Percentiles rank a stretch among this genome's conserved stretches.
Evolutionary conservation across 192 early-diverging fungal genomes (phyloP).

Genomic region (Coemansia sp.): DNA sequence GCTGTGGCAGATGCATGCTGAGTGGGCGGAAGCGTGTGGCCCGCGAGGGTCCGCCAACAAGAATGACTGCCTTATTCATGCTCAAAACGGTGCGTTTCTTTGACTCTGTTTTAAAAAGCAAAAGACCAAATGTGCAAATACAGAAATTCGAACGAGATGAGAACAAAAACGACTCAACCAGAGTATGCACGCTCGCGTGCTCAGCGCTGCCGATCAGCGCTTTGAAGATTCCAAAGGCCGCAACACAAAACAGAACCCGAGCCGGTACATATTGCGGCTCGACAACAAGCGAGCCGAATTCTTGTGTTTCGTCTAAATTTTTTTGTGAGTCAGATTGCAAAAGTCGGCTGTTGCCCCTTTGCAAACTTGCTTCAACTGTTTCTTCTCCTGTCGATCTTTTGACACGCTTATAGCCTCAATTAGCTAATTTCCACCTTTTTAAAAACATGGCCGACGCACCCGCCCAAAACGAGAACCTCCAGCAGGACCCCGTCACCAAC

Average conservation of each 20-base stretch:
- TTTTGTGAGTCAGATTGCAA: conserved; percentile 6
- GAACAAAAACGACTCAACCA: background rate
- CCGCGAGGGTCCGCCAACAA: conserved; percentile 96
- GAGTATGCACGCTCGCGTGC: background rate
- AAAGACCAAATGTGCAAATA: background rate
- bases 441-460: conserved; percentile 6
- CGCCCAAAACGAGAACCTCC: conserved; percentile 55
- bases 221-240: too few species aligned
- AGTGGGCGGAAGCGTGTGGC: conserved; percentile 97
- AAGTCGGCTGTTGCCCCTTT: too few species aligned
- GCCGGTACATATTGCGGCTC: background rate
- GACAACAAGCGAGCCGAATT: conserved; percentile 2
- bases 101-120: background rate
- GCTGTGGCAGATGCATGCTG: conserved; percentile 93
- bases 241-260: background rate
- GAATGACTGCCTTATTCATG: conserved; percentile 85
- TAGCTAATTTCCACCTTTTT: background rate
- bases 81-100: background rate
- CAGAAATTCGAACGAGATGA: conserved; percentile 7
- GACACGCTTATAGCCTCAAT: background rate
- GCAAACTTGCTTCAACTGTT: background rate
- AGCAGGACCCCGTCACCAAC: conserved; percentile 81
- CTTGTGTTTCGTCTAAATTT: conserved; percentile 6
- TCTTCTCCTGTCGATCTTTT: background rate
- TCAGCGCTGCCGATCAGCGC: too few species aligned